Evolutionary conservation across 2,329 filamentous ascomycete species (phyloP).

Genomic region (Trichoderma cornu-damae): DNA sequence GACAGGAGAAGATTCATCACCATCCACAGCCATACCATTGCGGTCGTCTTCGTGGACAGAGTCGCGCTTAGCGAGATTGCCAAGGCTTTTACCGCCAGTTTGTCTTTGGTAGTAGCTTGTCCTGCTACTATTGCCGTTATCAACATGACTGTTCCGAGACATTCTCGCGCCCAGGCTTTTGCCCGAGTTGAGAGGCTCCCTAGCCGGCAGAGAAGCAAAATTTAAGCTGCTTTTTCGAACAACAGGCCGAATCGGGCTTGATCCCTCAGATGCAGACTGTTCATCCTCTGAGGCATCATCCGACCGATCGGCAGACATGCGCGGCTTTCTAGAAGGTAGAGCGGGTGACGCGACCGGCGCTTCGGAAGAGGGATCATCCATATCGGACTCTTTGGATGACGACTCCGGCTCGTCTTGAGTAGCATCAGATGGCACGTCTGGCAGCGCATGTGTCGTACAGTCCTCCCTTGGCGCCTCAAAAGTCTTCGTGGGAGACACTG

Average conservation of each 20-base stretch:
- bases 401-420: not conserved
- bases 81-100: constrained; percentile 68
- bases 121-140: constrained; percentile 60
- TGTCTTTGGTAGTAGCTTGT: constrained; percentile 69
- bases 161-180: constrained; percentile 71
- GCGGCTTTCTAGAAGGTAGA: not conserved
- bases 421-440: constrained; percentile 6
- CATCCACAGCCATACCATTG: constrained; percentile 51
- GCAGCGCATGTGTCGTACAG: constrained; percentile 31
- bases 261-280: constrained; percentile 61
- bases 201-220: constrained; percentile 85
- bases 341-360: not conserved
- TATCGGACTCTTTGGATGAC: constrained; percentile 11
- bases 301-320: not conserved
- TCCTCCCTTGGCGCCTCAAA: constrained; percentile 44
- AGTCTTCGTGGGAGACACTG: constrained; percentile 34
- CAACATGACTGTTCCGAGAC: constrained; percentile 73
- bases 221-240: constrained; percentile 92
- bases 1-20: constrained; percentile 32
- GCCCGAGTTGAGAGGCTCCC: constrained; percentile 79
- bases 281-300: constrained; percentile 29
- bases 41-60: constrained; percentile 41
- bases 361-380: constrained; percentile 18
- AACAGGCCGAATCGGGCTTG: constrained; percentile 69
- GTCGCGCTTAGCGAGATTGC: constrained; percentile 43